A percentile compares a stretch with the other conserved stretches of the same genome.
These are phyloP conservation scores for Danielia oregonensis DNA, from an alignment of 805 yeast species.

Conservation along the genomic window DNA sequence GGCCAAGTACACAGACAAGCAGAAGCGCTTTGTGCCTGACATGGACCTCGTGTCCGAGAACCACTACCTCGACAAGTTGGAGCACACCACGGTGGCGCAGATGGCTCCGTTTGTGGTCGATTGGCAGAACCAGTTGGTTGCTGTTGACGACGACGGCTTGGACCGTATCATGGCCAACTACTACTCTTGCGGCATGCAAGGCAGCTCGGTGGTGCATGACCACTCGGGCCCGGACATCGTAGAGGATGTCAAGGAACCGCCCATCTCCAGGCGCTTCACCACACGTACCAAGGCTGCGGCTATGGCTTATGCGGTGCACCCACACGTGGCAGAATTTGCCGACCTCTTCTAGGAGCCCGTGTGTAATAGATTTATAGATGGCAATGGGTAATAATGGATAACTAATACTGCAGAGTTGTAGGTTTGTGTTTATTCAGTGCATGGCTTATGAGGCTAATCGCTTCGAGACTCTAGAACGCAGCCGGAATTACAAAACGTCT, in stretches of 20 bases:
- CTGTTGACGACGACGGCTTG: slow-evolving; percentile 44
- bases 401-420: too few relatives aligned
- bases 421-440: too few relatives aligned
- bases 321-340: slow-evolving; percentile 43
- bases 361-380: slow-evolving; percentile 4
- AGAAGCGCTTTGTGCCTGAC: slow-evolving; percentile 18
- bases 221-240: slow-evolving; percentile 8
- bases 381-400: slow-evolving; percentile 3
- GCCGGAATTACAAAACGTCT: too few relatives aligned
- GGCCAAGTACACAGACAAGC: slow-evolving; percentile 13
- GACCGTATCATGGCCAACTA: slow-evolving; percentile 41
- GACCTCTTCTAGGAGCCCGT: slow-evolving; percentile 31
- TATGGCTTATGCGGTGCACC: slow-evolving; percentile 26
- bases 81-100: slow-evolving; percentile 11
- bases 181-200: slow-evolving; percentile 17
- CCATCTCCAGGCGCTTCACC: neutral
- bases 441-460: too few relatives aligned
- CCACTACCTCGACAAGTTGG: slow-evolving; percentile 10
- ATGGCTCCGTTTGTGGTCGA: slow-evolving; percentile 43
- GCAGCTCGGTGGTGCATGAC: slow-evolving; percentile 12
- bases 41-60: slow-evolving; percentile 12
- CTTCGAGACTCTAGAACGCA: too few relatives aligned
- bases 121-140: slow-evolving; percentile 57
- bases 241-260: neutral
- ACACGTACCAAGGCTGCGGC: slow-evolving; percentile 8